These are phyloP conservation scores for Pterocarpus santalinus DNA, from an alignment of 306 rosid species.

Conservation along the genomic window DNA sequence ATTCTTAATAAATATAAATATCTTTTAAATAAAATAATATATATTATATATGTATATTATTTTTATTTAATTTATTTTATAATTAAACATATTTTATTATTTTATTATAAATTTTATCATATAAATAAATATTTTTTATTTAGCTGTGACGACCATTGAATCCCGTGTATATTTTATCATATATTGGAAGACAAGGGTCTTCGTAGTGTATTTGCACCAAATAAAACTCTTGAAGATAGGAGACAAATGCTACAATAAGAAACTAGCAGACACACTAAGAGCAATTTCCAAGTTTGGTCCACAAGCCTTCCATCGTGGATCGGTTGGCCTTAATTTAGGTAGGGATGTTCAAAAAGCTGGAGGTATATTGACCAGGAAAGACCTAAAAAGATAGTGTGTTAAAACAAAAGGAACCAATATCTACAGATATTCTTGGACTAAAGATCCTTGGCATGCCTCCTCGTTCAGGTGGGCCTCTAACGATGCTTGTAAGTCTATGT, in stretches of 20 bases:
- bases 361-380: slow-evolving; percentile 70
- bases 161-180: background rate
- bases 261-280: slow-evolving; percentile 65
- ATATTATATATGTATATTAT: too few relatives aligned
- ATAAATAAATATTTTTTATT: too few relatives aligned
- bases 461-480: slow-evolving; percentile 86
- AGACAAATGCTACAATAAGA: slow-evolving; percentile 60
- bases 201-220: slow-evolving; percentile 61
- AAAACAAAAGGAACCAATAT: slow-evolving; percentile 59
- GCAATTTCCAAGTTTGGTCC: slow-evolving; percentile 65
- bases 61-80: too few relatives aligned
- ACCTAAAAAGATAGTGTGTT: slow-evolving; percentile 64
- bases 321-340: slow-evolving; percentile 65
- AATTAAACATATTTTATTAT: too few relatives aligned
- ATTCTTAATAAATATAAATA: too few relatives aligned
- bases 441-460: slow-evolving; percentile 82
- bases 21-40: too few relatives aligned
- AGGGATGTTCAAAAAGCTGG: slow-evolving; percentile 73
- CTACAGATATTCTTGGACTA: slow-evolving; percentile 59
- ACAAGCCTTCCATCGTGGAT: slow-evolving; percentile 65
- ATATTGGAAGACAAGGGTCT: slow-evolving; percentile 73
- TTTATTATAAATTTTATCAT: too few relatives aligned
- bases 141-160: too few relatives aligned
- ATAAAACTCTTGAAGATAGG: slow-evolving; percentile 62
- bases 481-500: slow-evolving; percentile 73